Evolutionary conservation across 352 stramenopile genomes (phyloP), one percentile per base, ranked within the genome.

Genomic region (Plasmopara halstedii): DNA sequence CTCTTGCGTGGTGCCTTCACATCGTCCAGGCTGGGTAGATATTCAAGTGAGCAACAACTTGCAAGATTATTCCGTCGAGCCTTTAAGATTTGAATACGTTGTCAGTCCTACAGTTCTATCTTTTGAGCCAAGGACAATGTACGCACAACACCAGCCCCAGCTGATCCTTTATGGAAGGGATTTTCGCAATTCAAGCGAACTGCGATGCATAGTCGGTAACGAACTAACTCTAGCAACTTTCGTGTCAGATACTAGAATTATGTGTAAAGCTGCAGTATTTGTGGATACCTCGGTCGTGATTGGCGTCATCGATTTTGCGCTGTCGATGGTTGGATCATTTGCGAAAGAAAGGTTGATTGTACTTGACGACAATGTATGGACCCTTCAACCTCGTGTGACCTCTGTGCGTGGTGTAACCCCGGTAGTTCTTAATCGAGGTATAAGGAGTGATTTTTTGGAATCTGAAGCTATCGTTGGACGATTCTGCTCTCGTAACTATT

Each of bases 41-140:
- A 42, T 84, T 0, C 62, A 70, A 20, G 63, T 82, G 18, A 72
- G 67, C 0, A 84, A 77, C 55, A 84, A 84, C 13, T 8, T 79
- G 4, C 61, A 78, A 37, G 67, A 82, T 29, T 84, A 73, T 46
- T 78, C 69, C 0, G 15, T 44, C 14, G 47, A 70, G 15, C 20
- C 42, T 14, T 15, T 58, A 9, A 15, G 46, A 11, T 70, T 80
- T 35, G 52, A 82, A 33, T 78, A 73, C 31, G 42, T 79, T 11
- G 41, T 50, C 4, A 56, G 36, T 4, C 72, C 69, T 2, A 37
- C 53, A 1, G 8, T 84, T 10, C 50, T 75, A 15, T 50, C 29
- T 1, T 71, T 84, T 31, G 27, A 64, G 6, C 64, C 64, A 8
- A 40, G 10, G 1, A 20, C 36, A 21, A 40, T 68, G 0, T 50